Conservation (phyloP, 1,139 yeast genomes). For the Blastobotrys raffinosifermentans region DNA sequence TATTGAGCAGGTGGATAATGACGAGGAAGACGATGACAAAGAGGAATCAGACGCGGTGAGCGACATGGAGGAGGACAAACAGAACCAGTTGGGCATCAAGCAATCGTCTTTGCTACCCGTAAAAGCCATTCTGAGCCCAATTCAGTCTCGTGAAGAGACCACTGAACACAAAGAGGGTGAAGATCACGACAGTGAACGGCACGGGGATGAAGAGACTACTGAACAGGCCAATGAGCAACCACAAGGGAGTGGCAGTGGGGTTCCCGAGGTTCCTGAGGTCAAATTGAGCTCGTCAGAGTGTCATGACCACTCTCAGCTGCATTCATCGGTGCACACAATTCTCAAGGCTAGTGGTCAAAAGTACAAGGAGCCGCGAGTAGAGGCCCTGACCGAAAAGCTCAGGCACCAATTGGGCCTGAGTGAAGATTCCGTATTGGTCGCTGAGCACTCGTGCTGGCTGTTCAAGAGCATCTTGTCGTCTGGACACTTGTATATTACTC, state of each 20-base stretch:
- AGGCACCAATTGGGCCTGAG: slow-evolving; percentile 23
- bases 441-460: slow-evolving; percentile 67
- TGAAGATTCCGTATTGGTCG: slow-evolving; percentile 24
- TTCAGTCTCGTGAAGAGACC: no score
- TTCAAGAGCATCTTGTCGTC: slow-evolving; percentile 76
- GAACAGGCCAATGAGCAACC: slow-evolving; percentile 6
- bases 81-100: neutral
- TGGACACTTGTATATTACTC: slow-evolving; percentile 76
- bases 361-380: slow-evolving; percentile 19
- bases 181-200: neutral
- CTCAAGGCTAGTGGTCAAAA: neutral
- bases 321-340: slow-evolving; percentile 1
- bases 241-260: slow-evolving; percentile 7
- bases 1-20: slow-evolving; percentile 10
- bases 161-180: neutral
- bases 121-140: no score
- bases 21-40: slow-evolving; percentile 17
- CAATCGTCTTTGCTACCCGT: neutral
- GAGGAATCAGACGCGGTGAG: slow-evolving; percentile 4
- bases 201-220: slow-evolving; percentile 4
- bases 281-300: no score
- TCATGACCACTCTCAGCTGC: no score
- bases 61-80: neutral
- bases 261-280: no score
- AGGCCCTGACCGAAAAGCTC: slow-evolving; percentile 25